phyloP scores from a whole-genome alignment of 176 grass and related monocot genomes.

The Cenchrus fungigraminus region DNA sequence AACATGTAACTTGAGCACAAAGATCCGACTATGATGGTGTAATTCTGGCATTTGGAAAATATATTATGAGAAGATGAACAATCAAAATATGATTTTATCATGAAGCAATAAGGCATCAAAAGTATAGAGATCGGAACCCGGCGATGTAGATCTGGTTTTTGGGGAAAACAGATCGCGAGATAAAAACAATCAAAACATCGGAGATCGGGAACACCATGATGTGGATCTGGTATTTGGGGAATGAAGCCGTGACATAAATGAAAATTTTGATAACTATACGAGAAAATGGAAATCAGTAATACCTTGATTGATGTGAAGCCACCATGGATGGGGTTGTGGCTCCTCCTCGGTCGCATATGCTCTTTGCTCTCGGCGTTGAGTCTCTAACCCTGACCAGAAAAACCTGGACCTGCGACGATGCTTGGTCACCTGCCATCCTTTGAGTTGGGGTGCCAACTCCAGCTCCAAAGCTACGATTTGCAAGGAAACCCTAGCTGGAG shows the following conservation, averaged over 20 bases:
- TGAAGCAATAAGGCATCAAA: neutral
- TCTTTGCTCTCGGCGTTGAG: neutral
- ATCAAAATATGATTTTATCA: neutral
- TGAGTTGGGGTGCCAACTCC: neutral
- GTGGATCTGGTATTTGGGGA: neutral
- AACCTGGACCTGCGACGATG: neutral
- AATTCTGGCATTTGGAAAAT: no score
- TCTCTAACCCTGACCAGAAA: neutral
- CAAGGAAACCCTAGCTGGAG: no score
- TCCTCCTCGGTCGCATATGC: rapidly evolving
- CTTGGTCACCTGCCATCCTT: neutral
- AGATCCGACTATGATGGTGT: no score
- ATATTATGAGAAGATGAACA: no score
- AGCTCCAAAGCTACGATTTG: neutral
- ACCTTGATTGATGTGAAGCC: neutral
- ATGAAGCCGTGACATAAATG: neutral
- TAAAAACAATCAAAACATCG: neutral
- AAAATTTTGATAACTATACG: neutral
- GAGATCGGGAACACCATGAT: neutral
- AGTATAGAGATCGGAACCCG: neutral
- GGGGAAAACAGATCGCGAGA: neutral
- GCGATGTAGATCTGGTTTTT: neutral
- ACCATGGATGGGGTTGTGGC: neutral
- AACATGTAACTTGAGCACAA: no score
- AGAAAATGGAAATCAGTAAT: neutral